Evolutionary conservation across 2,329 filamentous ascomycete genomes (phyloP).

Genomic region (Sphaerulina vaccinii): DNA sequence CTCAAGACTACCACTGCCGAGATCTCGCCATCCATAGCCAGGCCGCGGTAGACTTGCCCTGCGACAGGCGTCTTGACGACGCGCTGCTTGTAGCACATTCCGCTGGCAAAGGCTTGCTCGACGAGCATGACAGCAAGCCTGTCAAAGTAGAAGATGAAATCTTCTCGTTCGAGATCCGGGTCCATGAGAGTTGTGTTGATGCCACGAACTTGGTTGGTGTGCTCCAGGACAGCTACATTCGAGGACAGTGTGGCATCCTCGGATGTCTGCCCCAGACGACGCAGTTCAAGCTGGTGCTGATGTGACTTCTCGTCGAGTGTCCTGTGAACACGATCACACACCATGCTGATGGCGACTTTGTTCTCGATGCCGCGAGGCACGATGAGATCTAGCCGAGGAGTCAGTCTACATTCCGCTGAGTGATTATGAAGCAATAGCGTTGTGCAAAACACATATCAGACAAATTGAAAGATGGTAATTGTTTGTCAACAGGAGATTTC

Average conservation of each 20-base stretch:
- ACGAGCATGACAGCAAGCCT: slow-evolving; percentile 80
- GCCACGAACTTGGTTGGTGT: slow-evolving; percentile 76
- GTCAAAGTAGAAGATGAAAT: slow-evolving; percentile 98
- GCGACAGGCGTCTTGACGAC: slow-evolving; percentile 67
- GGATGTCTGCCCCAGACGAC: slow-evolving; percentile 66
- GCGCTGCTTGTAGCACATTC: slow-evolving; percentile 65
- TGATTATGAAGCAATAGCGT: not conserved
- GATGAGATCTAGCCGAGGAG: slow-evolving; percentile 67
- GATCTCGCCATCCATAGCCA: slow-evolving; percentile 67
- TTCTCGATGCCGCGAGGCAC: slow-evolving; percentile 95
- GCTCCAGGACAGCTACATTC: slow-evolving; percentile 70
- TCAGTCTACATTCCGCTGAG: slow-evolving; percentile 16
- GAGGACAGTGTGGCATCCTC: slow-evolving; percentile 70
- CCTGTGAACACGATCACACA: slow-evolving; percentile 86
- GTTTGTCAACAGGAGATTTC: slow-evolving; percentile 40
- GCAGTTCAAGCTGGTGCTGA: slow-evolving; percentile 75
- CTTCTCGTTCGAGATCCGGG: slow-evolving; percentile 73
- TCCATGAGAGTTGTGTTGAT: slow-evolving; percentile 92
- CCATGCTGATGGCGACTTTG: slow-evolving; percentile 86
- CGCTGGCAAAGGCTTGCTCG: slow-evolving; percentile 73
- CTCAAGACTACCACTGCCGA: slow-evolving; percentile 86
- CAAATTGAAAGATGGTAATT: slow-evolving; percentile 39
- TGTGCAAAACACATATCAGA: slow-evolving; percentile 32
- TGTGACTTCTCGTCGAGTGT: slow-evolving; percentile 83
- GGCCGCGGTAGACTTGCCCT: slow-evolving; percentile 67